phyloP scores from a whole-genome alignment of 768 basidiomycete species.

The Boletus edulis region DNA sequence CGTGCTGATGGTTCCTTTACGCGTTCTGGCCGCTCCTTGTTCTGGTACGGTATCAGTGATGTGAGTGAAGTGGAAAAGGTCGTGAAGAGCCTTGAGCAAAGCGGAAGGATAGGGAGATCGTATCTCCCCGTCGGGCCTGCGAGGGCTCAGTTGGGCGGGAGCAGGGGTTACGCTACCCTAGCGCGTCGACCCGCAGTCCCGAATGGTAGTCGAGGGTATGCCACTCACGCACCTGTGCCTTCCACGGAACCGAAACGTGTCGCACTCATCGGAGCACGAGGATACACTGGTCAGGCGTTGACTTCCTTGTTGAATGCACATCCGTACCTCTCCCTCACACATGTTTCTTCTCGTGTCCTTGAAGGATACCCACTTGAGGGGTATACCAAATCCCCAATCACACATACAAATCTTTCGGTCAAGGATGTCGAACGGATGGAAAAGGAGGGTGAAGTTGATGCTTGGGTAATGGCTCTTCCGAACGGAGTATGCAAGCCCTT shows the following conservation, averaged over 20 bases:
- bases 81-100: conserved; percentile 71
- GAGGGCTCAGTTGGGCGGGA: conserved; percentile 20
- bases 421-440: conserved; percentile 88
- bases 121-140: conserved; percentile 62
- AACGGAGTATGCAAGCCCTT: conserved; percentile 97
- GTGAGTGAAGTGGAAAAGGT: conserved; percentile 87
- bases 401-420: conserved; percentile 76
- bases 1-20: conserved; percentile 98
- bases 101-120: conserved; percentile 80
- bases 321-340: conserved; percentile 85
- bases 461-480: conserved; percentile 99
- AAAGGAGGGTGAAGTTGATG: conserved; percentile 86
- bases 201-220: conserved; percentile 70
- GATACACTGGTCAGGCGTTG: conserved; percentile 92
- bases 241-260: conserved; percentile 79
- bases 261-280: conserved; percentile 94
- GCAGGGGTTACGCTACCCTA: conserved; percentile 18
- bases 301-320: conserved; percentile 85
- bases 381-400: conserved; percentile 74
- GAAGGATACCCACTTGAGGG: conserved; percentile 76
- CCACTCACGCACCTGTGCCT: conserved; percentile 50
- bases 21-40: conserved; percentile 86
- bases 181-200: conserved; percentile 35
- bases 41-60: conserved; percentile 97
- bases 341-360: conserved; percentile 95